phyloP scores from a whole-genome alignment of 805 yeast species.

The Schwanniomyces pseudopolymorphus region DNA sequence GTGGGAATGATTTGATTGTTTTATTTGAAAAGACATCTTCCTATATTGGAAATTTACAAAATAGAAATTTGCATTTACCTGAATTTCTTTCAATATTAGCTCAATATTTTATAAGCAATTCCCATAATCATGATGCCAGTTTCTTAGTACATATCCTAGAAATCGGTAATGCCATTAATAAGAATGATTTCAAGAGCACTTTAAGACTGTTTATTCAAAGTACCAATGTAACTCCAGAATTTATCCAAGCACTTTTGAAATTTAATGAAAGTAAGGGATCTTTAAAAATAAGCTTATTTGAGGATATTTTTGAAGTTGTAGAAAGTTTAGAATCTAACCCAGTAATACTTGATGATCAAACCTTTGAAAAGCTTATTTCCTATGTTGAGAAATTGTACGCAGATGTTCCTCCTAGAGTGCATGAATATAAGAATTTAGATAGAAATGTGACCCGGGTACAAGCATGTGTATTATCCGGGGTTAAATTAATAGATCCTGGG shows the following conservation, averaged over 20 bases:
- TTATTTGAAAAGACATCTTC: slow-evolving; percentile 19
- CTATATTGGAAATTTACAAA: slow-evolving; percentile 3
- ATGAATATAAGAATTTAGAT: slow-evolving; percentile 34
- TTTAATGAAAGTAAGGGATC: slow-evolving; percentile 3
- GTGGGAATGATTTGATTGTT: slow-evolving; percentile 8
- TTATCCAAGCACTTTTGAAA: slow-evolving; percentile 13
- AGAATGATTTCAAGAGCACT: slow-evolving; percentile 3
- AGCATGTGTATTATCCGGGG: neutral
- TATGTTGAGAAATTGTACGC: slow-evolving; percentile 29
- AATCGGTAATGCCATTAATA: slow-evolving; percentile 18
- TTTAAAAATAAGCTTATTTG: slow-evolving; percentile 6
- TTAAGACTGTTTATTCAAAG: slow-evolving; percentile 9
- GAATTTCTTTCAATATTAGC: slow-evolving; percentile 27
- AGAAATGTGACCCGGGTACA: slow-evolving; percentile 25
- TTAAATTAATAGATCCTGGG: slow-evolving; percentile 2
- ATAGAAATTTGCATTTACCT: slow-evolving; percentile 17
- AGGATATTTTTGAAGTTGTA: slow-evolving; percentile 5
- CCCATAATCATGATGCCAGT: slow-evolving; percentile 13
- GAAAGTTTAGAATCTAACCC: neutral
- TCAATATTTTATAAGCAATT: slow-evolving; percentile 14
- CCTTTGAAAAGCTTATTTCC: slow-evolving; percentile 17
- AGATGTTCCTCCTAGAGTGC: slow-evolving; percentile 28
- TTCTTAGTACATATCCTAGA: slow-evolving; percentile 26
- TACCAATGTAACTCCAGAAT: slow-evolving; percentile 11
- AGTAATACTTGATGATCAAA: slow-evolving; percentile 17